Base-by-base conservation (phyloP, 345 rosid genomes). In the Eucalyptus pauciflora region DNA sequence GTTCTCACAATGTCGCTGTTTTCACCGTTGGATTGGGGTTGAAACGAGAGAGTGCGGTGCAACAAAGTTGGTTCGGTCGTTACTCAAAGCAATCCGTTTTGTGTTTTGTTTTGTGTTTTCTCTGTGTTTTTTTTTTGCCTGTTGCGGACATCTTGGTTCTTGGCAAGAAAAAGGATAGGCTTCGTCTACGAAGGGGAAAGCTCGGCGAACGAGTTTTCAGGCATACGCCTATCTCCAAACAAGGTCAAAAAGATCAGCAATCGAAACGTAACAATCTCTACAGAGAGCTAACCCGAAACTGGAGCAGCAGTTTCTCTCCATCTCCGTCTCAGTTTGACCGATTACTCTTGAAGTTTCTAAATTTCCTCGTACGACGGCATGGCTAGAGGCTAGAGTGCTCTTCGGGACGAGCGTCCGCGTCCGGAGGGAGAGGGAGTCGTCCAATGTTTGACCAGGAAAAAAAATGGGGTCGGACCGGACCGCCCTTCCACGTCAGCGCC, bases 161-260 rank as follows among this genome's bases (percentile, higher is more conserved):
- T 7, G 10, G 76, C 20, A 67, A 67, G 41, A 67, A n/a, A 67
- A 67, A n/a, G 17, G 76, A 67, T 67, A n/a, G 16, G 41, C 76
- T 31, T 67, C 76, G 17, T 7, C 18, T 16, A n/a, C 5, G 14
- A 4, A 15, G 76, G 37, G 13, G 2, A n/a, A 67, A 67, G 20
- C 0, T 7, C 6, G 18, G 18, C 0, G 6, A 52, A 52, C 0
- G 10, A 52, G 16, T 67, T 31, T 29, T 62, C 12, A 62, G 69
- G 31, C 69, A 62, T 0, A 52, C 5, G 31, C 67, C 67, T 29
- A 60, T 27, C 67, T 60, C 67, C 67, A 60, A 6, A 60, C 27
- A 60, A 13, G 15, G 67, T 6, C 67, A 60, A 60, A 25, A 56
- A 4, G 62, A 56, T 56, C 62, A 22, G 27, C 62, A 56, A 22